Evolutionary conservation across 805 yeast genomes (phyloP), one percentile per base, ranked within the genome.

Genomic region (Kodamaea sagamina): DNA sequence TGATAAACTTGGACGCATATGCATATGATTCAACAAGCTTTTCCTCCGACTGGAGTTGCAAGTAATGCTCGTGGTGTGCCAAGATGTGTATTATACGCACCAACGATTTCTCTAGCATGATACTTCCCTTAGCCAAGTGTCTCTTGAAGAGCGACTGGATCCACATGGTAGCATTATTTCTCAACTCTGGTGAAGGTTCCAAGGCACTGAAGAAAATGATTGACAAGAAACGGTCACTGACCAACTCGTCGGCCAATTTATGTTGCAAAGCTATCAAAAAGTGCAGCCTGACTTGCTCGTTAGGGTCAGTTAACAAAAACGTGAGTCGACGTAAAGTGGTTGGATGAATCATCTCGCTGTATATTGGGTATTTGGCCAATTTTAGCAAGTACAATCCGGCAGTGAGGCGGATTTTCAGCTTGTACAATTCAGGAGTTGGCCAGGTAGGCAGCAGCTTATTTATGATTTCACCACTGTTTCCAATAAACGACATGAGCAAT

Each of bases 381-480:
- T 84, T 82, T 24, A 89, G 60, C 8, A 89, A 53, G 50, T 71
- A 73, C 26, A 77, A 55, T 0, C 95, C 95, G 1, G 95, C 92
- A 25, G 67, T 71, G 8, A 86, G 65, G 51, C 95, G 71, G 38
- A 89, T 61, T 48, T 79, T 76, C 46, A 81, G 73, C 55, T 83
- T 84, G 54, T 67, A 81, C 26, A 65, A 65, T 18, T 58, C 65
- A 3, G 96, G 95, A 0, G 95, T 85, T 11, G 85, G 82, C 51
- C 62, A 71, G 12, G 65, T 62, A 7, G 61, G 65, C 4, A 71
- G 52, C 42, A 71, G 70, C 17, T 46, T 62, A 58, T 41, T 75
- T 49, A 82, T 78, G 24, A 89, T 74, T 54, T 89, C 96, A 21
- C 96, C 96, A 35, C 86, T 85, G 57, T 83, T 83, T 1, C 81